phyloP scores from a whole-genome alignment of 2,329 filamentous ascomycete genomes.

The Esteya vermicola region DNA sequence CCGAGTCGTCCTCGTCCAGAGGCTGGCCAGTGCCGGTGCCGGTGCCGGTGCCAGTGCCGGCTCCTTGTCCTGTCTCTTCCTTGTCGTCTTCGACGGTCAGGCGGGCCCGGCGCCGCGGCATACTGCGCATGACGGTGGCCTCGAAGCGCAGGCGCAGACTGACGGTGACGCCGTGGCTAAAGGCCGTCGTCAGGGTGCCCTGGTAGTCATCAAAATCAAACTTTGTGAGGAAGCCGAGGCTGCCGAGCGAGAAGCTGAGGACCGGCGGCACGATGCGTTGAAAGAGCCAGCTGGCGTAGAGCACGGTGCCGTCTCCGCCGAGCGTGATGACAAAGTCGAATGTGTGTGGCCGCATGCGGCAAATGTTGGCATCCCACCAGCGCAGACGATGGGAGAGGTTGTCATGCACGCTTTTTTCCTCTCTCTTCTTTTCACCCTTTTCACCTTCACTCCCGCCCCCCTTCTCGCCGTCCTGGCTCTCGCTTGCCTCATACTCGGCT shows the following conservation, averaged over 20 bases:
- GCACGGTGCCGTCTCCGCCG: conserved; percentile 89
- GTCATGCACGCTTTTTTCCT: no score
- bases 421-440: no score
- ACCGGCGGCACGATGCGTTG: conserved; percentile 90
- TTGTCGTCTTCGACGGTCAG: no score
- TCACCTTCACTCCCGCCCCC: no score
- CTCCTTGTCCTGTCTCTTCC: no score
- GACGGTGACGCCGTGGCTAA: conserved; percentile 74
- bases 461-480: conserved; percentile 17
- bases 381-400: conserved; percentile 42
- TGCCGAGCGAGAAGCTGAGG: conserved; percentile 80
- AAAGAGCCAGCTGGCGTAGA: conserved; percentile 95
- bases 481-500: conserved; percentile 20
- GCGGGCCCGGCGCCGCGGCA: conserved; percentile 24
- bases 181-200: conserved; percentile 54
- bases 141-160: conserved; percentile 82
- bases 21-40: not conserved
- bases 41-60: conserved; percentile 7
- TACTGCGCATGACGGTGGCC: conserved; percentile 79
- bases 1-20: conserved; percentile 16
- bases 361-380: conserved; percentile 76
- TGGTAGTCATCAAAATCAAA: conserved; percentile 76
- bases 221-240: conserved; percentile 88
- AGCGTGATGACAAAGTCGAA: conserved; percentile 92
- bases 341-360: conserved; percentile 60